A percentile compares a stretch with the other conserved stretches of the same genome.
phyloP scores from a whole-genome alignment of 73 alveolate species.

The Paramecium sonneborni region DNA sequence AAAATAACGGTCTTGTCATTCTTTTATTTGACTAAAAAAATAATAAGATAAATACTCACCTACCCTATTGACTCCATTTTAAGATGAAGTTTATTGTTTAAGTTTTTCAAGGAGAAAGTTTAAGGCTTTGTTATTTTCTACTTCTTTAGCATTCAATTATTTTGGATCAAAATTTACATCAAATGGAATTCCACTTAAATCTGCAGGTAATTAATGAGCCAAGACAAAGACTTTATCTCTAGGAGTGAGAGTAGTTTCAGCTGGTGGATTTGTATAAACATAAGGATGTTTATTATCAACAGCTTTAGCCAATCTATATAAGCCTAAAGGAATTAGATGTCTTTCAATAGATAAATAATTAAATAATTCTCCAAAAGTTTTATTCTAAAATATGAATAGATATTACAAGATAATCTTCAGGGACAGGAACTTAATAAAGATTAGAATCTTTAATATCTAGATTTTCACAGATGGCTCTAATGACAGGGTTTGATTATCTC shows the following conservation, averaged over 20 bases:
- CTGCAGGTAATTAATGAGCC: slow-evolving; percentile 52
- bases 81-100: slow-evolving; percentile 57
- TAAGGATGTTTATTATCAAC: slow-evolving; percentile 94
- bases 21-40: neutral
- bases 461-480: slow-evolving; percentile 83
- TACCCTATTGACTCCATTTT: slow-evolving; percentile 29
- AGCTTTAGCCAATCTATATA: slow-evolving; percentile 94
- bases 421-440: slow-evolving; percentile 94
- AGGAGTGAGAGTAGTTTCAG: slow-evolving; percentile 56
- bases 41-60: neutral
- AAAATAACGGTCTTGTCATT: slow-evolving; percentile 25
- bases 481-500: slow-evolving; percentile 75
- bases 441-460: slow-evolving; percentile 90
- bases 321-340: slow-evolving; percentile 86
- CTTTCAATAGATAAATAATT: slow-evolving; percentile 80
- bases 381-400: slow-evolving; percentile 59
- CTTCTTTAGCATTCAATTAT: neutral
- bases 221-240: slow-evolving; percentile 66
- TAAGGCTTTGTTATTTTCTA: neutral
- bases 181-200: neutral
- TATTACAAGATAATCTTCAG: slow-evolving; percentile 87
- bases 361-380: slow-evolving; percentile 90
- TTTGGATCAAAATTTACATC: slow-evolving; percentile 25
- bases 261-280: slow-evolving; percentile 92
- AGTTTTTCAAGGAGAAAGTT: neutral